Base-by-base conservation (phyloP, 139 green algal species). In the Chlamydomonas schloesseri region DNA sequence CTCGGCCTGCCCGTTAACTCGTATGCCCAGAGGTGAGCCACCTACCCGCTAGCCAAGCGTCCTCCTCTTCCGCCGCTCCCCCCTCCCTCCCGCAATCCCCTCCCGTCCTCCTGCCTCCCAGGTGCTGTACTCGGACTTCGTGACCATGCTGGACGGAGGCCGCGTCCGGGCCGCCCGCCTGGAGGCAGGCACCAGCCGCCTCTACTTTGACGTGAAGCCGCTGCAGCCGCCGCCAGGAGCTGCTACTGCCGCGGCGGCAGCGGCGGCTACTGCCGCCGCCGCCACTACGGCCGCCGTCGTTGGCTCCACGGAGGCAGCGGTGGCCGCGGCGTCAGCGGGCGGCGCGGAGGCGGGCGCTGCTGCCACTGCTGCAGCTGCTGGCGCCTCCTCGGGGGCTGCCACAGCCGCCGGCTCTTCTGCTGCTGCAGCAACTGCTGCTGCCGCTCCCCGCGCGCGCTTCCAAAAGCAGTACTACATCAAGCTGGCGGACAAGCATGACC, bases 61-160 rank as follows among this genome's bases (percentile, higher is more conserved):
- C 50, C 14, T 14, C 11, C 50, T 11, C 50, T 57, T 14, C 50
- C 11, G 50, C 50, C 50, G 11, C 50, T 21, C 11, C 50, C 11
- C 50, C 50, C 50, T 57, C 14, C 11, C 50, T 11, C 50, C 50
- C 50, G 14, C 11, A 14, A 11, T 57, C 34, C 33, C 34, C 33
- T 37, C 50, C 10, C 57, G 14, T 31, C 18, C 9, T 34, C 31
- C 53, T 57, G 71, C 57, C 21, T 28, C 67, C 1, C 71, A 92
- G 89, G 86, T 92, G 18, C 71, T 89, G 18, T 98, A 98, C 87
- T 96, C 91, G 23, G 88, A 96, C n/a, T 98, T 98, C 71, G 79
- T 97, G 29, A 86, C 73, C 0, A 82, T 96, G 46, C 78, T 98
- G 20, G 89, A 96, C 15, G 57, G 28, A 3, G 90, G 93, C 20